A percentile compares a stretch with the other conserved stretches of the same genome.
These are phyloP conservation scores for Drechslera avenae DNA, from an alignment of 2,329 filamentous ascomycete species.

Conservation along the genomic window DNA sequence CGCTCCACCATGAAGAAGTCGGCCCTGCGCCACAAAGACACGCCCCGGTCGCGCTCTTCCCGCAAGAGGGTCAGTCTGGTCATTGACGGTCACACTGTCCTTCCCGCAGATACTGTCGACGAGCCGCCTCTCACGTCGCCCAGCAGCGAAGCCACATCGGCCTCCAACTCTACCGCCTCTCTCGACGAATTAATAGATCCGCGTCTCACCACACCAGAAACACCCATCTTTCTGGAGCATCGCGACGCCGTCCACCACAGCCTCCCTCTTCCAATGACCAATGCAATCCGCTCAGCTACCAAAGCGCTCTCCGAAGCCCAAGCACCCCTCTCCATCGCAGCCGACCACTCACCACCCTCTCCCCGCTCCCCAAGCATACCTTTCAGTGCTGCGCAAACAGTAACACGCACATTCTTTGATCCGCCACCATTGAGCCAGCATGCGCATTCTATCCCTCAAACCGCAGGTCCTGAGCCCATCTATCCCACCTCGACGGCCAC, in stretches of 20 bases:
- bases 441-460: constrained; percentile 20
- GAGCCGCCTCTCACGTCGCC: constrained; percentile 36
- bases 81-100: constrained; percentile 47
- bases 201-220: constrained; percentile 26
- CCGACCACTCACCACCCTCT: constrained; percentile 22
- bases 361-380: constrained; percentile 19
- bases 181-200: constrained; percentile 44
- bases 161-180: constrained; percentile 38
- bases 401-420: constrained; percentile 33
- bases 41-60: constrained; percentile 18
- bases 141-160: constrained; percentile 38
- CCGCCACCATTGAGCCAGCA: constrained; percentile 24
- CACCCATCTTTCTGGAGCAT: constrained; percentile 22
- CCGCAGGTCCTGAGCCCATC: constrained; percentile 29
- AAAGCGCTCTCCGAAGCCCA: constrained; percentile 25
- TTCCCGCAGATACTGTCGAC: constrained; percentile 42
- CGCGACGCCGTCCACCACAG: constrained; percentile 41
- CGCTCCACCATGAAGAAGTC: constrained; percentile 41
- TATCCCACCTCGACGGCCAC: constrained; percentile 14
- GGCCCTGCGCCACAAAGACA: constrained; percentile 35
- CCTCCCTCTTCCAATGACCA: constrained; percentile 30
- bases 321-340: constrained; percentile 11
- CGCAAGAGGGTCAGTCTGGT: constrained; percentile 46
- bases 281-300: constrained; percentile 28
- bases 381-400: constrained; percentile 27